Evolutionary conservation across 768 basidiomycete species (phyloP), one percentile per base, ranked within the genome.

Genomic region (Mycena rebaudengoi): DNA sequence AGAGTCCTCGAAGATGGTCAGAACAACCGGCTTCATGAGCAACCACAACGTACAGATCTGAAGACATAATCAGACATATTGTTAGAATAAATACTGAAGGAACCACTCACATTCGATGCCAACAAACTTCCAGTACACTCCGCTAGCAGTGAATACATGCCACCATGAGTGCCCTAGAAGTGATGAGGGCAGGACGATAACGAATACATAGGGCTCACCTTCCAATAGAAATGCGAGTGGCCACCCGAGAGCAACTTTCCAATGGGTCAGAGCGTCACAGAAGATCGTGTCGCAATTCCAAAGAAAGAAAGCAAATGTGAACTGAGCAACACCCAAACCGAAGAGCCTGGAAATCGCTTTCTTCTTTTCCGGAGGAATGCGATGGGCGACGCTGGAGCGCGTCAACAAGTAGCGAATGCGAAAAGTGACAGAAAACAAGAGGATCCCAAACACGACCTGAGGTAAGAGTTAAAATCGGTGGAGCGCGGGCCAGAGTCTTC

Each of bases 261-360:
- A 86, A 10, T 69, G 60, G 10, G 88, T 90, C 46, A 91, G 68
- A 16, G 75, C 73, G 52, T 79, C 78, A 71, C 92, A 95, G 68
- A 89, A 92, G 10, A 90, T 80, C 67, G 93, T 94, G 73, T 95
- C 92, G 64, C 94, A 65, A 70, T 94, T 95, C 92, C 91, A 94
- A 23, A 92, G 77, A 13, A 86, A 72, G 72, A 93, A 94, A 0
- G 90, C 92, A 7, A 86, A 69, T 0, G 81, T 78, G 70, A 93
- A 94, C 10, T 84, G 75, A 1, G 69, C 75, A 7, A 85, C 80
- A 23, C 92, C 92, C 1, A 74, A 80, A 28, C 74, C 72, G 73
- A 91, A 87, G 12, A 87, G 66, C 33, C 73, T 79, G 11, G 73
- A 74, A 37, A 89, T 83, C 3, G 68, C 68, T 2, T 66, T 35